Conservation (phyloP, 345 rosid species). For the Eucalyptus fibrosa region DNA sequence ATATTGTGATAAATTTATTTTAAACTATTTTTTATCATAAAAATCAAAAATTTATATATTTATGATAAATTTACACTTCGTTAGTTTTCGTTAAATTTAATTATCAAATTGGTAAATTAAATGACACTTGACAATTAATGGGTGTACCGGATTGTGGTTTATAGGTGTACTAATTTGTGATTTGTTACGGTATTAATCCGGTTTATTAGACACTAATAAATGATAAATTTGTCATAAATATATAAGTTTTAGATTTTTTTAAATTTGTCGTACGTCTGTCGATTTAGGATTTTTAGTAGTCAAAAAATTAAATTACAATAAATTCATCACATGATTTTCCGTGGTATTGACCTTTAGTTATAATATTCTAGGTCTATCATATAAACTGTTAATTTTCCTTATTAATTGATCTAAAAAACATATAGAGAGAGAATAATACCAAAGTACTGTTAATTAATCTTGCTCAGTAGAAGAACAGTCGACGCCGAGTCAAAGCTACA, state of each 20-base stretch:
- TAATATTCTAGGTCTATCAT: not conserved
- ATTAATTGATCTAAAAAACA: not conserved
- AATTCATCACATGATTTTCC: too few relatives aligned
- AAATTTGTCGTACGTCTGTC: accelerated
- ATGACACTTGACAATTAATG: too few relatives aligned
- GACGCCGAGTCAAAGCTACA: not conserved
- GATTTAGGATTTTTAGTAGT: too few relatives aligned
- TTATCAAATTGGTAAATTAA: too few relatives aligned
- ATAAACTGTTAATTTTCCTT: not conserved
- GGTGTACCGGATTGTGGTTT: too few relatives aligned
- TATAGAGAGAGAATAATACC: not conserved
- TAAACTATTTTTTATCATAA: accelerated
- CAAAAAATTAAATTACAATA: too few relatives aligned
- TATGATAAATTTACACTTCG: accelerated
- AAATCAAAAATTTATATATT: accelerated
- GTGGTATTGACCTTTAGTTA: not conserved
- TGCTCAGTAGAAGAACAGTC: not conserved
- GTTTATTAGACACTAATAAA: accelerated
- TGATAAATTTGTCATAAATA: accelerated
- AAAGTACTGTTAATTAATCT: not conserved
- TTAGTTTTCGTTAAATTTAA: too few relatives aligned
- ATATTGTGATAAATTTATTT: accelerated
- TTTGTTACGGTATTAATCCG: too few relatives aligned
- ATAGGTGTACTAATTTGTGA: too few relatives aligned
- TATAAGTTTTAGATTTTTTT: accelerated